Base-by-base conservation (phyloP, 192 early-diverging fungal species). In the Podila horticola region DNA sequence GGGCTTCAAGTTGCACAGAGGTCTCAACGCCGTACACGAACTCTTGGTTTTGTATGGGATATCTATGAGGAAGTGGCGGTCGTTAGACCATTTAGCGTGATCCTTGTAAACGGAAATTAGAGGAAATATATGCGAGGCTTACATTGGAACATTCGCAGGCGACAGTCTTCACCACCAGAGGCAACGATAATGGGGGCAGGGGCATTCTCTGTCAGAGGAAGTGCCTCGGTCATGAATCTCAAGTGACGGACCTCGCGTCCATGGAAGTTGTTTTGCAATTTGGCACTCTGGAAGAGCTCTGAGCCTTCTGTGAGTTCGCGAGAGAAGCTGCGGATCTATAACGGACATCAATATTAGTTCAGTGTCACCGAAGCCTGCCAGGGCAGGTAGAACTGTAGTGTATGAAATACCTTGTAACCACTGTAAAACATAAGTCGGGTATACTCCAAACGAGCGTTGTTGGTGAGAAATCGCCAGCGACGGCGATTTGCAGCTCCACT, bases 401-500 rank as follows among this genome's bases (percentile, higher is more conserved):
- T 55, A 26, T 22, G 24, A 55, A 55, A 7, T 33, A 90, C 85
- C 50, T 83, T 82, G 61, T 88, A 85, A 31, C 86, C 84, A n/a
- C 91, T 86, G 4, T 90, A 83, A 58, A 90, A 90, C 64, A 88
- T 85, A 79, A 95, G 89, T 0, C 82, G 84, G 10, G 89, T 74
- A 6, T 84, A 74, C 62, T 86, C 81, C 45, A 92, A 31, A 12
- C 74, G 73, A 24, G 74, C 77, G 67, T 89, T 87, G 22, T 84
- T 64, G 3, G 84, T 84, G 0, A 73, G 58, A 51, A 95, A 88
- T 36, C 92, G 89, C 94, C 94, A 97, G 22, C 82, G 82, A 30
- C 77, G 65, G 29, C 93, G 84, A 67, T 92, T 86, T 5, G 89
- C 93, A 51, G 92, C 94, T 34, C 94, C 94, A 81, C 94, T 94